Evolutionary conservation across 352 stramenopile genomes (phyloP).

Genomic region (Albugo candida): DNA sequence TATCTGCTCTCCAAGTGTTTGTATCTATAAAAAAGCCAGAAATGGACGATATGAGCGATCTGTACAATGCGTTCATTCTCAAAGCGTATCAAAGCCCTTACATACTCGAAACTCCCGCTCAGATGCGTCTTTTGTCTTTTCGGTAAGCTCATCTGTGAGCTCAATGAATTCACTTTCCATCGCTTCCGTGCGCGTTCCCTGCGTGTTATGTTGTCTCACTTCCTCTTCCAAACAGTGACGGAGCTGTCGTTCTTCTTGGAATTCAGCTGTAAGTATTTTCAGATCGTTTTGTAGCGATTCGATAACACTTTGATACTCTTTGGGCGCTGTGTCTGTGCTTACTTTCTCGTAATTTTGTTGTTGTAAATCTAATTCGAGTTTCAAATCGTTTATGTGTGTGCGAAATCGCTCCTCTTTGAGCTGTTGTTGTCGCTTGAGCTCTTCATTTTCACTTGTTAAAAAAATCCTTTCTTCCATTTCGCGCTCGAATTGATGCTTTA

Average conservation of each 20-base stretch:
- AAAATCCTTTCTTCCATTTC: conserved; percentile 79
- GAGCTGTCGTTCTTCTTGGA: conserved; percentile 46
- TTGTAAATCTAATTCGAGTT: conserved; percentile 32
- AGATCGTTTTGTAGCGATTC: conserved; percentile 47
- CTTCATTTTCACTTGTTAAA: conserved; percentile 57
- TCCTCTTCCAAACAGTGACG: conserved; percentile 36
- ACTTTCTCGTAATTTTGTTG: not conserved
- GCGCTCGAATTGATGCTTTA: conserved; percentile 66
- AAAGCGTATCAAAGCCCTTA: not conserved
- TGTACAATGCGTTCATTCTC: not conserved
- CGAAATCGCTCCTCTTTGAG: conserved; percentile 56
- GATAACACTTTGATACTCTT: conserved; percentile 20
- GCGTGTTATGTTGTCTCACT: conserved; percentile 30
- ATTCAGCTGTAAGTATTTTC: conserved; percentile 27
- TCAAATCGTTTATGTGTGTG: conserved; percentile 70
- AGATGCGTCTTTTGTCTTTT: conserved; percentile 48
- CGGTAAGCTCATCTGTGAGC: conserved; percentile 63
- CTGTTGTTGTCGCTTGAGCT: conserved; percentile 63
- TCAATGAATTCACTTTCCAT: conserved; percentile 60
- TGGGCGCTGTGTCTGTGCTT: conserved; percentile 15
- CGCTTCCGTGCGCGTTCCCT: conserved; percentile 34
- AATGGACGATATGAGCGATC: not conserved
- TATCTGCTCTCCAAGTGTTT: conserved; percentile 23
- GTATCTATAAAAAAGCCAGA: conserved; percentile 13
- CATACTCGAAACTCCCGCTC: conserved; percentile 27